Base-by-base conservation (phyloP, 2,329 filamentous ascomycete genomes). In the Apiospora marii region DNA sequence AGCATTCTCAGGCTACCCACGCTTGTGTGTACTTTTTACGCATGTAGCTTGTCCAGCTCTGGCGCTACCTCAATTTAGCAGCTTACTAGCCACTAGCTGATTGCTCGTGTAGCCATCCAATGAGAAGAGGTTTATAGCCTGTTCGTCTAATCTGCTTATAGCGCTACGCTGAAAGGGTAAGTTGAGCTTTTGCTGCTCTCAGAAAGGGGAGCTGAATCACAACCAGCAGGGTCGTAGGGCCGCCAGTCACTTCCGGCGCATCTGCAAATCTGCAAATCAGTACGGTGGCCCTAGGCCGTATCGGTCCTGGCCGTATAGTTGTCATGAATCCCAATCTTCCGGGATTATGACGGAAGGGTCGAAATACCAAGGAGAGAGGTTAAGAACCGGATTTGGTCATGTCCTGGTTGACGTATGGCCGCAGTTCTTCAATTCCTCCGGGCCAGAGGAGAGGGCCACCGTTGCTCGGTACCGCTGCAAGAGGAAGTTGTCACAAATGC, bases 391-490 rank as follows among this genome's bases (percentile, higher is more conserved):
- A 37, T 30, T 37, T 34, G 53, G 4, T 8, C 53, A n/a, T 61
- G 22, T 37, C 53, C 53, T 22, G 53, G 53, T 27, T 61, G 53
- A 12, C 16, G 27, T 61, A 10, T 34, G 27, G 53, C 6, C 16
- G 34, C 16, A 27, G 14, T 14, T 14, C 14, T n/a, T n/a, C 10
- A 37, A 10, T 41, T 64, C 58, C 58, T 64, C 19, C 53, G 10
- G 22, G 7, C 49, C 49, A 51, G n/a, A 10, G n/a, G 19, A n/a
- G 30, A 41, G 53, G 30, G 58, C 22, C 58, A 64, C 58, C 58
- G 58, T 64, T 64, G 7, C 30, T 64, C 34, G 34, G 30, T 64
- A 64, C 58, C 58, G 58, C 58, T 64, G 34, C n/a, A 64, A 41
- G 58, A 64, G 58, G 58, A 41, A 64, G 34, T 19, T 41, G 58